A percentile compares a stretch with the other conserved stretches of the same genome.
phyloP scores from a whole-genome alignment of 1,284 basidiomycete species.

The Cryptococcus hybrid region DNA sequence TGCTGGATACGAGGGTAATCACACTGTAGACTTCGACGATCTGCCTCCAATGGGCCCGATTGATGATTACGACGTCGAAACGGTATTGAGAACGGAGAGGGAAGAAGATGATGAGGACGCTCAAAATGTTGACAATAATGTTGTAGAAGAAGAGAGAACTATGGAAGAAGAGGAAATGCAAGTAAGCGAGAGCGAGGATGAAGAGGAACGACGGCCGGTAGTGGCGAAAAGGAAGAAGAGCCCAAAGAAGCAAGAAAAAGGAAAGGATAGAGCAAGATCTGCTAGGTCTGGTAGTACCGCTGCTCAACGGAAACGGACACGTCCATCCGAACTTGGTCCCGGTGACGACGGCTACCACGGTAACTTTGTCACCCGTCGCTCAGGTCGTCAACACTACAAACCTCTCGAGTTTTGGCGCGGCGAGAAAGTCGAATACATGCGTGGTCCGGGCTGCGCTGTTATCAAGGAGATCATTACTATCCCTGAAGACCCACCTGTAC shows the following conservation, averaged over 20 bases:
- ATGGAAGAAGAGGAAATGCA: slow-evolving; percentile 1
- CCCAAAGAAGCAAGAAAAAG: slow-evolving; percentile 2
- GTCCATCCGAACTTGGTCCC: slow-evolving; percentile 14
- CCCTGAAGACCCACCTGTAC: slow-evolving; percentile 62
- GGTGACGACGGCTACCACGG: slow-evolving; percentile 52
- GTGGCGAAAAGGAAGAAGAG: slow-evolving; percentile 9
- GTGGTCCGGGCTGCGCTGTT: slow-evolving; percentile 63
- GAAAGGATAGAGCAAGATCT: slow-evolving; percentile 12
- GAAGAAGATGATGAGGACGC: slow-evolving; percentile 5
- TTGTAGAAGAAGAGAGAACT: slow-evolving; percentile 4
- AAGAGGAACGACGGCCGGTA: neutral
- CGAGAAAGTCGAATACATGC: slow-evolving; percentile 79
- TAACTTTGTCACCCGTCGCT: slow-evolving; percentile 60
- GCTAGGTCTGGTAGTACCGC: neutral
- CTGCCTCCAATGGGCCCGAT: neutral
- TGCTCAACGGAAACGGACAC: slow-evolving; percentile 2
- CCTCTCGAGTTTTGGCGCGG: slow-evolving; percentile 94
- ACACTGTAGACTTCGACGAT: slow-evolving; percentile 11
- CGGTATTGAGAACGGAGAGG: neutral
- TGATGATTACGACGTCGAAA: slow-evolving; percentile 7
- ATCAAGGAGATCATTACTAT: slow-evolving; percentile 72
- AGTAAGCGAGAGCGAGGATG: slow-evolving; percentile 1
- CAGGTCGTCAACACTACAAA: slow-evolving; percentile 65
- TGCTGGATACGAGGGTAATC: slow-evolving; percentile 3
- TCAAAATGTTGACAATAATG: neutral